Conservation (phyloP, 805 yeast genomes). For the Lipomyces chichibuensis region DNA sequence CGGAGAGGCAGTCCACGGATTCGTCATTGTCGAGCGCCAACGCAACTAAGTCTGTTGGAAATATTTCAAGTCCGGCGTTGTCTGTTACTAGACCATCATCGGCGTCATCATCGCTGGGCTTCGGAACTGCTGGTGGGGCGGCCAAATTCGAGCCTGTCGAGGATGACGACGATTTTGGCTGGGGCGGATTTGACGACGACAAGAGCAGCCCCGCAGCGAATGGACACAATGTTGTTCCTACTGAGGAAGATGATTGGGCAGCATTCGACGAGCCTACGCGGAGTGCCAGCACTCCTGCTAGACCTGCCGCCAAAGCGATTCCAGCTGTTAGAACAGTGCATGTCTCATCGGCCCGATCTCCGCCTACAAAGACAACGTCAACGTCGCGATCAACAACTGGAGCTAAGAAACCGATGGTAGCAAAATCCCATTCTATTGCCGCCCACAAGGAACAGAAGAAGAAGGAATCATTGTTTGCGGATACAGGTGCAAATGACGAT, state of each 20-base stretch:
- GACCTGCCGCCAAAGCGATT: background rate
- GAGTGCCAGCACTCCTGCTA: conserved; percentile 10
- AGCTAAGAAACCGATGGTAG: conserved; percentile 5
- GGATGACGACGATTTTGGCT: conserved; percentile 43
- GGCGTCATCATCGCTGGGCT: conserved; percentile 22
- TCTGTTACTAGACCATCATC: conserved; percentile 26
- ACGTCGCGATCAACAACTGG: conserved; percentile 1
- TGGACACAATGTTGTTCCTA: conserved; percentile 10
- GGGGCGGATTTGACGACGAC: conserved; percentile 39
- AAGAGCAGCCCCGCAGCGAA: conserved; percentile 19
- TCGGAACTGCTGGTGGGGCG: conserved; percentile 15
- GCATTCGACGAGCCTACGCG: conserved; percentile 20
- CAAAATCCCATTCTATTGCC: conserved; percentile 30
- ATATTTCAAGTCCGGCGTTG: background rate
- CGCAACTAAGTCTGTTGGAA: background rate
- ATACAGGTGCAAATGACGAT: conserved; percentile 35
- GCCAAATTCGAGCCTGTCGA: conserved; percentile 35
- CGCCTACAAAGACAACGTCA: background rate
- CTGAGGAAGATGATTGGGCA: conserved; percentile 27
- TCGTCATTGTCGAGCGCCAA: conserved; percentile 9
- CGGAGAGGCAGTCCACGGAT: conserved; percentile 14
- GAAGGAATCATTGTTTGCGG: conserved; percentile 29
- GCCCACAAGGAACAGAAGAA: conserved; percentile 32
- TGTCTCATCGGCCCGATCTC: background rate
- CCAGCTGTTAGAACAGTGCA: background rate